These are phyloP conservation scores for Aphanoascus verrucosus DNA, from an alignment of 2,329 filamentous ascomycete species.

Conservation along the genomic window DNA sequence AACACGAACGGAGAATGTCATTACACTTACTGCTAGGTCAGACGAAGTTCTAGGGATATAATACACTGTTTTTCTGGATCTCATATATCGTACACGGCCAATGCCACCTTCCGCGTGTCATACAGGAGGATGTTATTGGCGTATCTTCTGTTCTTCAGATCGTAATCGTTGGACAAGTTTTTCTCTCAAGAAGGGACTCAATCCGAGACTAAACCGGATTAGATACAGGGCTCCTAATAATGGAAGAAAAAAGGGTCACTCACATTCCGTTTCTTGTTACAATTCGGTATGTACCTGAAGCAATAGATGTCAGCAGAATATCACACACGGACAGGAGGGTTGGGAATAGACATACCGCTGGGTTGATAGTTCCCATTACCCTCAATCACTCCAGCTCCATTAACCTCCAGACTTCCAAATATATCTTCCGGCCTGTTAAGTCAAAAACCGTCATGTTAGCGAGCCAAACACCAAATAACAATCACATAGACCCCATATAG, in stretches of 20 bases:
- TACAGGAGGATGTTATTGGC: not conserved
- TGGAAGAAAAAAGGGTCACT: slow-evolving; percentile 23
- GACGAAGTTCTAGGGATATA: too few relatives aligned
- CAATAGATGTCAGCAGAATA: not conserved
- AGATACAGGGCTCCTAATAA: not conserved
- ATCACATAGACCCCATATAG: too few relatives aligned
- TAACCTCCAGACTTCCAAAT: slow-evolving; percentile 54
- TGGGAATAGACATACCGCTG: slow-evolving; percentile 35
- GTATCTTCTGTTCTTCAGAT: slow-evolving; percentile 20
- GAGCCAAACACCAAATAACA: not conserved
- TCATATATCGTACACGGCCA: not conserved
- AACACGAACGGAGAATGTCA: too few relatives aligned
- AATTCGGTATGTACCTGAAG: slow-evolving; percentile 46
- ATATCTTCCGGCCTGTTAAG: slow-evolving; percentile 49
- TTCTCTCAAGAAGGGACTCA: slow-evolving; percentile 40
- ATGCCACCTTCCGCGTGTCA: not conserved
- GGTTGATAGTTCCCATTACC: slow-evolving; percentile 48
- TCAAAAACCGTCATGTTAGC: not conserved
- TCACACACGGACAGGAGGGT: not conserved
- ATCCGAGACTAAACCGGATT: slow-evolving; percentile 29
- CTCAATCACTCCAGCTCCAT: slow-evolving; percentile 47
- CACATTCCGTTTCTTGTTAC: slow-evolving; percentile 51
- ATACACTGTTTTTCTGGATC: too few relatives aligned
- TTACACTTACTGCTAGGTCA: too few relatives aligned
- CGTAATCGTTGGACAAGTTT: slow-evolving; percentile 41